Base-by-base conservation (phyloP, 257 asterid species). In the Penstemon eatonii region DNA sequence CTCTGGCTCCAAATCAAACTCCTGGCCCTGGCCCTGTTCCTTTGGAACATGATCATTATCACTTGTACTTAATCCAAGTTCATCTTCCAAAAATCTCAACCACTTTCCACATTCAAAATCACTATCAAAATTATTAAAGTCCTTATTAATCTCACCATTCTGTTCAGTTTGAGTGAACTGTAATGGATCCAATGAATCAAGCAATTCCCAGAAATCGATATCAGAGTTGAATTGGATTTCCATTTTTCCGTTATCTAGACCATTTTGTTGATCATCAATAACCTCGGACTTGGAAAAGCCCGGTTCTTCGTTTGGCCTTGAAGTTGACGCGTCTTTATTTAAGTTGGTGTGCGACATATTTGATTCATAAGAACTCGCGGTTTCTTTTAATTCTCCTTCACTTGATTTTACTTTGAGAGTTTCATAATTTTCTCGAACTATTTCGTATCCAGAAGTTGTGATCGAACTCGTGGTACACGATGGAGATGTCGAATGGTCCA, bases 11-110 rank as follows among this genome's bases (percentile, higher is more conserved):
- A 64, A 69, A 65, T 75, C 4, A 68, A 55, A 51, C 47, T 47
- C 76, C 15, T 56, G 50, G 64, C 13, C 76, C 15, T 56, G 50
- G 64, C 13, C 39, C 56, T 12, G 60, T 5, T 38, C 39, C 1
- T 41, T 10, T 45, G 50, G 11, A 53, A 13, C 45, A 33, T 19
- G 38, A 68, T 66, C 61, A 33, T 10, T 60, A 39, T 69, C 76
- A 53, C 71, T 46, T 33, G 43, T 54, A 25, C 33, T 25, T 19
- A 89, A 79, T 73, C 85, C 90, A 43, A 87, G 85, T 65, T 84
- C 96, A 67, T 76, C 64, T 74, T 87, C 92, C 55, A 85, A 65
- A 62, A 77, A 42, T 72, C 55, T 79, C 73, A 85, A 63, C 95
- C 95, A 89, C 71, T 72, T 65, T 33, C 57, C 57, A 49, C 59